Conservation (phyloP, 371 early-diverging fungal species). For the Mortierella sp. region DNA sequence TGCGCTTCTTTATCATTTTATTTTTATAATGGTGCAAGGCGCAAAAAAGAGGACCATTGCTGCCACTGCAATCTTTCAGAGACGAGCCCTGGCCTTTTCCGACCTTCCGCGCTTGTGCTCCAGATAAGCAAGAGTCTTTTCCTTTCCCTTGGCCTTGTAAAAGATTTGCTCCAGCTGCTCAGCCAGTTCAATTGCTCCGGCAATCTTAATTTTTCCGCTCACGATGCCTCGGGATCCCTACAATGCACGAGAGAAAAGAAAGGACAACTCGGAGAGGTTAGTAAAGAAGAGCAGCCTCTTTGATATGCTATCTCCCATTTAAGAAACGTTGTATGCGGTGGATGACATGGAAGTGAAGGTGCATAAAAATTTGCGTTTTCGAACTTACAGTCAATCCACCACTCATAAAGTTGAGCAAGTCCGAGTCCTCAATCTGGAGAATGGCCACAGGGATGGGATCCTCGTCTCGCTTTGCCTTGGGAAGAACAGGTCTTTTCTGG, state of each 20-base stretch:
- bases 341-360: background rate
- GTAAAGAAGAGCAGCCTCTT: background rate
- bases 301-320: background rate
- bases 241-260: background rate
- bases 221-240: conserved; percentile 53
- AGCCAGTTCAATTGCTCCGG: conserved; percentile 50
- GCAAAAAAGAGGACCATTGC: background rate
- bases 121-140: conserved; percentile 51
- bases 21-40: background rate
- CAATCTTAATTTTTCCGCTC: conserved; percentile 56
- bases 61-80: conserved; percentile 14
- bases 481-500: conserved; percentile 46
- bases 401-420: conserved; percentile 55
- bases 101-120: conserved; percentile 43
- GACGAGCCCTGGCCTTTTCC: conserved; percentile 43
- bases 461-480: conserved; percentile 51
- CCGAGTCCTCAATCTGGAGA: conserved; percentile 48
- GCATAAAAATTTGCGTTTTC: background rate
- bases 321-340: background rate
- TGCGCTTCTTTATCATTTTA: background rate
- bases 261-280: background rate
- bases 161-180: conserved; percentile 48
- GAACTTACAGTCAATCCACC: conserved; percentile 45
- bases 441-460: conserved; percentile 54
- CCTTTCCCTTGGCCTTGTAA: conserved; percentile 47